Evolutionary conservation across 805 yeast species (phyloP).

Genomic region (Myxozyma neotropica): DNA sequence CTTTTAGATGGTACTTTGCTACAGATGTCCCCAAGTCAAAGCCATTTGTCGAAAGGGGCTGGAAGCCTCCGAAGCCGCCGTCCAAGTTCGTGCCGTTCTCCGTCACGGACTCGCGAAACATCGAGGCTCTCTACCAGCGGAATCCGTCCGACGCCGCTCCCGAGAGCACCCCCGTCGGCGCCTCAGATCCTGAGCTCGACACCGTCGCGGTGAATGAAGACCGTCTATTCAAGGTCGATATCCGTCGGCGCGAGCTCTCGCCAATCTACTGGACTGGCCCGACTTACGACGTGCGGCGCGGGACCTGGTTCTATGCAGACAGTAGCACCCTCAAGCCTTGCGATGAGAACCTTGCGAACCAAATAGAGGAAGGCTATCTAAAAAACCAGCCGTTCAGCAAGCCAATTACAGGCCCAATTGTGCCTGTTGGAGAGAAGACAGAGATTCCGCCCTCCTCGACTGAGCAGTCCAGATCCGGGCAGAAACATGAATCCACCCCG

Average conservation of each 20-base stretch:
- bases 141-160: conserved; percentile 5
- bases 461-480: too few species aligned
- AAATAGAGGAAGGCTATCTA: conserved; percentile 60
- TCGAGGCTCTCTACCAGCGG: conserved; percentile 57
- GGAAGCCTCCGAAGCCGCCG: conserved; percentile 52
- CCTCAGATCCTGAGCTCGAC: conserved; percentile 7
- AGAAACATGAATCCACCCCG: too few species aligned
- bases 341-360: conserved; percentile 51
- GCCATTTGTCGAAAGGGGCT: conserved; percentile 47
- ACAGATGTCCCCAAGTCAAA: conserved; percentile 30
- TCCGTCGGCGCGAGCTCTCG: conserved; percentile 53
- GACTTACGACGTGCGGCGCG: conserved; percentile 75
- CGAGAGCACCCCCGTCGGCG: not conserved
- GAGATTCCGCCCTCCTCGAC: too few species aligned
- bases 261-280: conserved; percentile 94
- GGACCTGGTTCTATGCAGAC: conserved; percentile 73
- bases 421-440: not conserved
- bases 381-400: conserved; percentile 45
- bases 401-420: conserved; percentile 3
- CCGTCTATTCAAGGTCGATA: conserved; percentile 70
- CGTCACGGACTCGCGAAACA: conserved; percentile 57
- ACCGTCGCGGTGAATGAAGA: conserved; percentile 76
- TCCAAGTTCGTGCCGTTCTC: conserved; percentile 70
- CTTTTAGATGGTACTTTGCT: conserved; percentile 30
- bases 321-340: conserved; percentile 51